Evolutionary conservation across 352 stramenopile species (phyloP).

Genomic region (Globisporangium cederbergense): DNA sequence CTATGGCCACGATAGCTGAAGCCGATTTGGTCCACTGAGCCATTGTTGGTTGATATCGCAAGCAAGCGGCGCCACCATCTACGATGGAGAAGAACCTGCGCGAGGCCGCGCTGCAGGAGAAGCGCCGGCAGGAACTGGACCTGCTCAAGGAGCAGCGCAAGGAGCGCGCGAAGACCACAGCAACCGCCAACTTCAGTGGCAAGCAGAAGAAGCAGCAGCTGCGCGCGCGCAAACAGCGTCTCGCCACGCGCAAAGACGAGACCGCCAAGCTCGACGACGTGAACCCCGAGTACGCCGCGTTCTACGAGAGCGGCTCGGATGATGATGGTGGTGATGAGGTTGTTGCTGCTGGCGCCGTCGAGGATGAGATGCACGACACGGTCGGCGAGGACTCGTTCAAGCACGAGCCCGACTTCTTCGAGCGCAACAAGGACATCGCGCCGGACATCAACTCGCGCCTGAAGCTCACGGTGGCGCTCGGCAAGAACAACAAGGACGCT

Average conservation of each 20-base stretch:
- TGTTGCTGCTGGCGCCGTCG: slow-evolving; percentile 6
- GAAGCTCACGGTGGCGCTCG: slow-evolving; percentile 78
- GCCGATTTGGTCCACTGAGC: too few relatives aligned
- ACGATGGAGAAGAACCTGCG: slow-evolving; percentile 48
- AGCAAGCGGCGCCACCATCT: too few relatives aligned
- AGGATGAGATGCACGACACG: slow-evolving; percentile 23
- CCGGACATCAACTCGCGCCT: slow-evolving; percentile 61
- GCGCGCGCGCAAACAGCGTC: slow-evolving; percentile 74
- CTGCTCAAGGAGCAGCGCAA: slow-evolving; percentile 78
- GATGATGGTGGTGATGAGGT: slow-evolving; percentile 33
- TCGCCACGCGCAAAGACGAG: slow-evolving; percentile 62
- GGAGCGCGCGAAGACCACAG: slow-evolving; percentile 58
- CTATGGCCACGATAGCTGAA: too few relatives aligned
- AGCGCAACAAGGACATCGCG: slow-evolving; percentile 61
- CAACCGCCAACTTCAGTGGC: slow-evolving; percentile 67
- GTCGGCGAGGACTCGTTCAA: slow-evolving; percentile 43
- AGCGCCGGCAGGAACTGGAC: slow-evolving; percentile 72
- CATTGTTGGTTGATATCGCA: too few relatives aligned
- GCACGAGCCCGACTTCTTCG: slow-evolving; percentile 58
- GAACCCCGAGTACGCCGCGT: slow-evolving; percentile 45
- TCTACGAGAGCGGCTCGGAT: slow-evolving; percentile 38
- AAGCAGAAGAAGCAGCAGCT: slow-evolving; percentile 88
- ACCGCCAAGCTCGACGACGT: slow-evolving; percentile 37
- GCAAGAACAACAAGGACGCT: slow-evolving; percentile 79
- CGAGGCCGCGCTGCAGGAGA: slow-evolving; percentile 64